Evolutionary conservation across 768 basidiomycete genomes (phyloP), one percentile per base, ranked within the genome.

Genomic region (Boletellus sp.): DNA sequence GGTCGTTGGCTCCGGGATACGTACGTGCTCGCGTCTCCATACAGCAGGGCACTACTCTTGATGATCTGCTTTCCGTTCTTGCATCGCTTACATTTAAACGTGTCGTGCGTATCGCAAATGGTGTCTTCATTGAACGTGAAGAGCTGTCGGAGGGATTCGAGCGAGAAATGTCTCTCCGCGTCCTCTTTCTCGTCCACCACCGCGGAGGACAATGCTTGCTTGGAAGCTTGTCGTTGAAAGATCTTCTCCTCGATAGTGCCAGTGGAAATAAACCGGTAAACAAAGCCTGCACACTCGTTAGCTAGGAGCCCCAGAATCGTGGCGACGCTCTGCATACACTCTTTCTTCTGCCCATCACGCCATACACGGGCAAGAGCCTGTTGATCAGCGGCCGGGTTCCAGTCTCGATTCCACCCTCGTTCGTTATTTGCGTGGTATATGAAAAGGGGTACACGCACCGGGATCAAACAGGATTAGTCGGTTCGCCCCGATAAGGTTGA

Each of bases 311-410:
- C 8, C 35, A 5, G 2, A 36, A 35, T 8, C 6, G 19, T n/a
- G n/a, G 26, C 23, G 12, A 45, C 9, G 5, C 13, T 26, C 16
- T 20, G 64, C 88, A 46, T 62, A 94, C 95, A 99, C 71, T 96
- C 94, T 80, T 98, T 98, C 82, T 96, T 99, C 69, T 98, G 95
- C 0, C 95, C 95, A 63, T 99, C 95, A 72, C 95, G 89, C 95
- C 95, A 99, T 9, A 99, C 95, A 66, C 95, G 92, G 38, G 95
- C 95, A 6, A 99, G 77, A 8, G 95, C 95, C 67, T 99, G 95
- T 65, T 98, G 96, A 69, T 99, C 95, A 23, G 94, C 92, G 10
- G 95, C 95, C 22, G 94, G 94, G 61, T 97, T 97, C 94, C 94
- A 97, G 63, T 97, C 94, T 94, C 51, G n/a, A 19, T 31, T 9